Evolutionary conservation across 305 asterid species (phyloP), one percentile per base, ranked within the genome.

Genomic region (Petunia hybrid): DNA sequence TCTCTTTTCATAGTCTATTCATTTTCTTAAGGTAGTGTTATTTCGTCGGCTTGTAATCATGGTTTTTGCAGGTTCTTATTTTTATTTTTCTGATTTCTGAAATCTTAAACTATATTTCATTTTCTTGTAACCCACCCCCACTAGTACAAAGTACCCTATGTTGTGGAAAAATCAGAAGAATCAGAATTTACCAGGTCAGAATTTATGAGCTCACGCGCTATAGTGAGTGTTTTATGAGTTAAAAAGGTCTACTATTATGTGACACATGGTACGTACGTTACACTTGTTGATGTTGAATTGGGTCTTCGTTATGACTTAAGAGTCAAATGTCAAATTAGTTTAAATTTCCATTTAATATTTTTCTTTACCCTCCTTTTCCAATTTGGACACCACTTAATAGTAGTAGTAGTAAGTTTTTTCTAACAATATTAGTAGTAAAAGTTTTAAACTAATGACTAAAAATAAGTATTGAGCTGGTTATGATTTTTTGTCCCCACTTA

Each of bases 21-120:
- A 65, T 85, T 67, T 79, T 81, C 40, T 45, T 46, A 62, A 77
- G 81, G 80, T 80, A 62, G 67, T 31, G 39, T 63, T 36, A 39
- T 84, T 82, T 86, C 86, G 87, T 87, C 86, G 83, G 76, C 70
- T 82, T 82, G 85, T 84, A 84, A 87, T 84, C 82, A 87, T 82
- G 83, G 62, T 6, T 64, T 41, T 83, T 83, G 84, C 88, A 82
- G 86, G 65, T 63, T 22, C 31, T 22, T 22, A 22, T 22, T 22
- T 22, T 22, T 22, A 22, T 22, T 22, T 22, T 22, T 22, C 31
- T 22, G 31, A 22, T 22, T 45, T 70, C 81, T 55, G 69, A 82
- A 43, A 70, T 48, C 59, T 45, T 70, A 64, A 79, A 65, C 46
- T 59, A 56, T 56, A 69, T 63, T 76, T 76, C 46, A 80, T 57